phyloP scores from a whole-genome alignment of 306 rosid species.

The Nissolia schottii region DNA sequence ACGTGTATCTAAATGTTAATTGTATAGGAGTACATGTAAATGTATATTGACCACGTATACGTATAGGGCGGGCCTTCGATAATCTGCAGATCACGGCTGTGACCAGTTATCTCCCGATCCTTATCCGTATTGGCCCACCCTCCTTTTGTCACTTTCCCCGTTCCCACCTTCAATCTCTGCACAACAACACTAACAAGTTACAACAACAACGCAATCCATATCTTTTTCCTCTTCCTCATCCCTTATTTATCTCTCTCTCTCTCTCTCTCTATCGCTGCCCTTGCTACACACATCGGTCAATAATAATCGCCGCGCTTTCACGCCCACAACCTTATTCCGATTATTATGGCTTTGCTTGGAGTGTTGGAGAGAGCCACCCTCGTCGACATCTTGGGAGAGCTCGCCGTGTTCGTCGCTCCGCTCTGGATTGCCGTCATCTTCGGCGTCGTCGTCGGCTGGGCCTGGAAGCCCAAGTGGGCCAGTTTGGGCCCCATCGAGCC shows the following conservation, averaged over 20 bases:
- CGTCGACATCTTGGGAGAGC: conserved; percentile 35
- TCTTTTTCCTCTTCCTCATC: neutral
- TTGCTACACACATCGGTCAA: no score
- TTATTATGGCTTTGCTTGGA: conserved; percentile 29
- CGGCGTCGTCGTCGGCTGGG: conserved; percentile 90
- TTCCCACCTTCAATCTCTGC: conserved; percentile 11
- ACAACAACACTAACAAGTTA: no score
- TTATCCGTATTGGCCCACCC: conserved; percentile 43
- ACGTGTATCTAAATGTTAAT: no score
- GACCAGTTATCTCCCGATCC: conserved; percentile 57
- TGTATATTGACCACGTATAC: no score
- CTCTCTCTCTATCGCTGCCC: no score
- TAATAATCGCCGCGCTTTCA: conserved; percentile 44
- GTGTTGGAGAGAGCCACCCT: conserved; percentile 35
- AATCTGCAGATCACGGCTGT: conserved; percentile 28
- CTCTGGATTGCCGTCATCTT: conserved; percentile 72
- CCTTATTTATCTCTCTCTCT: neutral
- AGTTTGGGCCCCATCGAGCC: conserved; percentile 31
- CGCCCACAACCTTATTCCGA: neutral
- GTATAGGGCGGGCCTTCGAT: conserved; percentile 27
- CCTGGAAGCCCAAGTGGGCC: conserved; percentile 96
- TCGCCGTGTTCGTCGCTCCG: conserved; percentile 50
- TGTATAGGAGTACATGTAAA: no score
- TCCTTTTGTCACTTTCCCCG: neutral
- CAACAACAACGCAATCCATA: conserved; percentile 1